These are phyloP conservation scores for Rostrohypoxylon terebratum DNA, from an alignment of 495 filamentous ascomycete genomes.

Conservation along the genomic window DNA sequence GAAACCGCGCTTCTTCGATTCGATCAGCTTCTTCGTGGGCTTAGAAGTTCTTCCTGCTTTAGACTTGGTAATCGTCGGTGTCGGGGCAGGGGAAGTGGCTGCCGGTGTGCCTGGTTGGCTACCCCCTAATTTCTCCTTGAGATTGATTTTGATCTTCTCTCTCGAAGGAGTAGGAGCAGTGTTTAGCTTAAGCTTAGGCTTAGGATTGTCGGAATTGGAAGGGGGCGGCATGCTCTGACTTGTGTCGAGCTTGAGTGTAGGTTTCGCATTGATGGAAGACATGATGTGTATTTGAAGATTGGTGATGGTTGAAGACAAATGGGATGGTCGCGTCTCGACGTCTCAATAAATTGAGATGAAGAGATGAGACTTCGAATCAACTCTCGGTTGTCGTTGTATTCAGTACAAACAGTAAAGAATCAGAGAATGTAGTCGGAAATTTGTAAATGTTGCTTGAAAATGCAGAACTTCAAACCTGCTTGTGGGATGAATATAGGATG, in stretches of 20 bases:
- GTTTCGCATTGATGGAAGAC: slow-evolving; percentile 44
- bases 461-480: not conserved
- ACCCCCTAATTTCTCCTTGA: slow-evolving; percentile 46
- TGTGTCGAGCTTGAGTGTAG: slow-evolving; percentile 47
- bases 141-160: slow-evolving; percentile 68
- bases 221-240: slow-evolving; percentile 47
- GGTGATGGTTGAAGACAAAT: not conserved
- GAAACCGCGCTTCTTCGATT: slow-evolving; percentile 58
- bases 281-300: slow-evolving; percentile 19
- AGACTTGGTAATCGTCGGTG: slow-evolving; percentile 53
- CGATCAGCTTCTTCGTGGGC: slow-evolving; percentile 58
- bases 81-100: slow-evolving; percentile 23
- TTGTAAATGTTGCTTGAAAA: not conserved
- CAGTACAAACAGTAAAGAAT: not conserved
- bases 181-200: slow-evolving; percentile 55
- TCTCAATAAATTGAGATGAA: slow-evolving; percentile 5
- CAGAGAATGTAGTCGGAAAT: not conserved
- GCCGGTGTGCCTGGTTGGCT: slow-evolving; percentile 61
- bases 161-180: slow-evolving; percentile 55
- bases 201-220: slow-evolving; percentile 35
- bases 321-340: slow-evolving; percentile 5
- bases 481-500: not conserved
- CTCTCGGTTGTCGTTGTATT: not conserved
- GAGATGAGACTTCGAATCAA: not conserved
- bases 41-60: slow-evolving; percentile 63